These are phyloP conservation scores for Rhizopus stolonifer DNA, from an alignment of 371 early-diverging fungal genomes.

Conservation along the genomic window DNA sequence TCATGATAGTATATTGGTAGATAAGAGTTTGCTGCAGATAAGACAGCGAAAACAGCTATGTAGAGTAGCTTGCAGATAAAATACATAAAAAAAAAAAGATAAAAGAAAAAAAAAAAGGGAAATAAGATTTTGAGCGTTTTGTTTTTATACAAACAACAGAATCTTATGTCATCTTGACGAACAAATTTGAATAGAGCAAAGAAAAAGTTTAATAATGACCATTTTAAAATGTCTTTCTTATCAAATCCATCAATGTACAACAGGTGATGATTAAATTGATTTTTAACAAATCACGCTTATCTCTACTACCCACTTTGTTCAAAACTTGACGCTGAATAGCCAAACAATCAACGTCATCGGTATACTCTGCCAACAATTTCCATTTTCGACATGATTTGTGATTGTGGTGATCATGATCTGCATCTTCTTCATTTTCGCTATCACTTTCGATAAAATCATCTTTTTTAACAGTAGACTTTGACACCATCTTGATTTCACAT, in stretches of 20 bases:
- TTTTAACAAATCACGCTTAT: slow-evolving; percentile 18
- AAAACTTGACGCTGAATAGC: background rate
- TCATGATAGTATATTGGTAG: slow-evolving; percentile 43
- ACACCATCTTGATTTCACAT: slow-evolving; percentile 35
- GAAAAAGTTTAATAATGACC: slow-evolving; percentile 5
- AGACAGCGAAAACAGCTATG: slow-evolving; percentile 35
- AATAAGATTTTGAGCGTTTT: no score
- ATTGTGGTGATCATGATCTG: slow-evolving; percentile 22
- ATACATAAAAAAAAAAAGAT: slow-evolving; percentile 15
- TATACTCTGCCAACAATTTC: slow-evolving; percentile 30
- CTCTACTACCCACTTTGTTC: slow-evolving; percentile 14
- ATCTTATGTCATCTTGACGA: slow-evolving; percentile 4
- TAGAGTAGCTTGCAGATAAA: slow-evolving; percentile 38
- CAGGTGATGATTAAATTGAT: slow-evolving; percentile 36
- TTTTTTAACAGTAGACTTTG: slow-evolving; percentile 22
- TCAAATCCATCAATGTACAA: slow-evolving; percentile 42
- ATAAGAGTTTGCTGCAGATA: slow-evolving; percentile 44
- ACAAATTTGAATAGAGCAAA: background rate
- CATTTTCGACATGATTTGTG: slow-evolving; percentile 25
- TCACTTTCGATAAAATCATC: slow-evolving; percentile 31
- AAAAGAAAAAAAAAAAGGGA: background rate
- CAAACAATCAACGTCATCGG: background rate
- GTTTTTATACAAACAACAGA: background rate
- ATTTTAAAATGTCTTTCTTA: slow-evolving; percentile 13
- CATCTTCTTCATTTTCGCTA: slow-evolving; percentile 25